Evolutionary conservation across 495 filamentous ascomycete species (phyloP).

Genomic region (Cladorrhinum samala): DNA sequence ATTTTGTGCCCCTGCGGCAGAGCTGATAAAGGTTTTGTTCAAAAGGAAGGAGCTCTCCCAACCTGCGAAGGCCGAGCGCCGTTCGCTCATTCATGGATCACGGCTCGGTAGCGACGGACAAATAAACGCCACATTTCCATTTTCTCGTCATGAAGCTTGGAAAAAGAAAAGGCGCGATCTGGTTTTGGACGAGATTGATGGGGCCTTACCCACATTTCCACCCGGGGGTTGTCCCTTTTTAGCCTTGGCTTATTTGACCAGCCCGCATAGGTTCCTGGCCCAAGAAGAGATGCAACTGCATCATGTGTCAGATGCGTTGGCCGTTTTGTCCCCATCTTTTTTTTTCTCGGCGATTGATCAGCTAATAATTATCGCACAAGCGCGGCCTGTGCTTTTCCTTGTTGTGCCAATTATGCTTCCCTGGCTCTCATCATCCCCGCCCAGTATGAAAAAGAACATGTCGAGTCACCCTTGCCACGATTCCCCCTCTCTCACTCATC

Average conservation of each 20-base stretch:
- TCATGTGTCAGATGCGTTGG: slow-evolving; percentile 11
- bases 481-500: not conserved
- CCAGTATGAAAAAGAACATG: no score
- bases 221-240: not conserved
- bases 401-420: not conserved
- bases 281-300: not conserved
- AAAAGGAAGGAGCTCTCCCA: not conserved
- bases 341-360: not conserved
- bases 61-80: no score
- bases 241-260: not conserved
- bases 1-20: not conserved
- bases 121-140: not conserved
- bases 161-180: no score
- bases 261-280: not conserved
- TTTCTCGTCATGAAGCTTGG: not conserved
- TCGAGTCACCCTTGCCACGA: not conserved
- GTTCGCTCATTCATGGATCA: no score
- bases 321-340: not conserved
- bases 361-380: slow-evolving; percentile 1
- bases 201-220: not conserved
- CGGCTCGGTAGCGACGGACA: not conserved
- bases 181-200: not conserved
- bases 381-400: not conserved
- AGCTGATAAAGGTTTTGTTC: not conserved
- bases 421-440: no score